Evolutionary conservation across 108 stramenopile species (phyloP).

Genomic region (Skeletonema marinoi): DNA sequence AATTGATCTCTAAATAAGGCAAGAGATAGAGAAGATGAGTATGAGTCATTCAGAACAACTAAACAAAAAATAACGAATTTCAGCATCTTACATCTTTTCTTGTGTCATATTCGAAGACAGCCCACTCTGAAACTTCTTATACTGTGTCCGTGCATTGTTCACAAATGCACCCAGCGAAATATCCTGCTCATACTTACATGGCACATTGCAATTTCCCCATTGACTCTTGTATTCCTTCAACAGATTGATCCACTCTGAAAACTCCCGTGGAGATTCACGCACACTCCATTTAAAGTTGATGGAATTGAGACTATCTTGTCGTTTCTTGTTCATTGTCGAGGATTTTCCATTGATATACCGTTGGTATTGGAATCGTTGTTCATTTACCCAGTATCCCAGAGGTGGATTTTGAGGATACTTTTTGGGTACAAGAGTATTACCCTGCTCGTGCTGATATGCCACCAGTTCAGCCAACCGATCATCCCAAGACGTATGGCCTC

Average conservation of each 20-base stretch:
- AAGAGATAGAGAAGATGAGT: background rate
- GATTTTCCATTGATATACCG: constrained; percentile 27
- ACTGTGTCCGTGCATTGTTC: constrained; percentile 34
- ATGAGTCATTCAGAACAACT: background rate
- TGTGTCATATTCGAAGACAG: constrained; percentile 35
- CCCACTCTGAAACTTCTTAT: constrained; percentile 33
- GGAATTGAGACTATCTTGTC: constrained; percentile 12
- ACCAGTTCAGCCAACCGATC: constrained; percentile 33
- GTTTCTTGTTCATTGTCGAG: constrained; percentile 35
- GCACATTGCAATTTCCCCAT: constrained; percentile 39
- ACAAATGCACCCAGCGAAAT: constrained; percentile 35
- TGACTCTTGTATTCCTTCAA: constrained; percentile 18
- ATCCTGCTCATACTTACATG: constrained; percentile 38
- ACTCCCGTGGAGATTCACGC: constrained; percentile 1
- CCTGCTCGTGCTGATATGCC: constrained; percentile 38
- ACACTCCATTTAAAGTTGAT: constrained; percentile 25
- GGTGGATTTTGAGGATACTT: constrained; percentile 42
- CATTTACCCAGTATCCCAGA: constrained; percentile 50
- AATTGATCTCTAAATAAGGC: constrained; percentile 5
- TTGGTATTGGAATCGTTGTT: constrained; percentile 45
- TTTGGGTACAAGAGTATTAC: constrained; percentile 47
- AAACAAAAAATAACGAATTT: background rate
- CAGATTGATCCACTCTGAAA: constrained; percentile 15
- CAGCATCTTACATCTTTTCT: constrained; percentile 11
- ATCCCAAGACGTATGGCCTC: constrained; percentile 49